These are phyloP conservation scores for Termitomyces sp. DNA, from an alignment of 768 basidiomycete species.

Conservation along the genomic window DNA sequence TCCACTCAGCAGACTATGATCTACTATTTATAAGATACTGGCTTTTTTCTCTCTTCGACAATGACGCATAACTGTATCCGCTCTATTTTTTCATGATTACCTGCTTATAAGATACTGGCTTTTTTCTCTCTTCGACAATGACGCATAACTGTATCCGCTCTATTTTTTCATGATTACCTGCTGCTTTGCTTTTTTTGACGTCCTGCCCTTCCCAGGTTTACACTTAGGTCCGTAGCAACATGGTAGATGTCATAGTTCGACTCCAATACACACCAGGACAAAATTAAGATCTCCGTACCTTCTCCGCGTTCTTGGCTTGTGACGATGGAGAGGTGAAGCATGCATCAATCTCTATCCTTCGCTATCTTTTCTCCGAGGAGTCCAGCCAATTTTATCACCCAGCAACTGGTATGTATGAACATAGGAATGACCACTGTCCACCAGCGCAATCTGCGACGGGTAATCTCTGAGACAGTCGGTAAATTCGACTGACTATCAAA, in stretches of 20 bases:
- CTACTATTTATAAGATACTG: no score
- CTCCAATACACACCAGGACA: conserved; percentile 32
- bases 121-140: no score
- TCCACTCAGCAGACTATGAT: no score
- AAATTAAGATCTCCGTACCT: conserved; percentile 41
- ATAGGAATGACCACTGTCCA: conserved; percentile 14
- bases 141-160: no score
- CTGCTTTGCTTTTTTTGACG: neutral
- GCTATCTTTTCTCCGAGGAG: neutral
- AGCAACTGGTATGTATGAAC: conserved; percentile 21
- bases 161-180: no score
- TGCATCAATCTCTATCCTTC: neutral
- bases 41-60: no score
- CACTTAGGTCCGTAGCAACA: neutral
- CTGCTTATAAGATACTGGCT: no score
- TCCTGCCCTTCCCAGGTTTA: neutral
- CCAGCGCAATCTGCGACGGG: no score
- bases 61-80: no score
- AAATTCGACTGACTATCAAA: no score
- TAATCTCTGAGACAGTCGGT: no score
- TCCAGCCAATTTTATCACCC: conserved; percentile 40
- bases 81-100: no score
- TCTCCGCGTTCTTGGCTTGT: conserved; percentile 34
- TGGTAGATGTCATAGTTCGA: conserved; percentile 34
- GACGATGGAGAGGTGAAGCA: conserved; percentile 31